phyloP scores from a whole-genome alignment of 176 grass and related monocot genomes.

The Poa annua region DNA sequence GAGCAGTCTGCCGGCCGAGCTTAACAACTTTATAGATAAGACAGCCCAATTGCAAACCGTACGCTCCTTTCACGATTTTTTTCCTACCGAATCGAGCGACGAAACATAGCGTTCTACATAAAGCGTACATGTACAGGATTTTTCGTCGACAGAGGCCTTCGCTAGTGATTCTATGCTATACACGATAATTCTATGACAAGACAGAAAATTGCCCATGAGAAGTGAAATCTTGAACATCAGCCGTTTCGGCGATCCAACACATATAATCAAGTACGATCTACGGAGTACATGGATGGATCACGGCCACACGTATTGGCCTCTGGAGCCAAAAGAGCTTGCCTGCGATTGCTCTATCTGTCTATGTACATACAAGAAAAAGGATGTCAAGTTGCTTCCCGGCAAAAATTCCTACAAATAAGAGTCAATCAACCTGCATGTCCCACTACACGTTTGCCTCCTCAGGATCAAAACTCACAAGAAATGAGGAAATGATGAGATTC shows the following conservation, averaged over 20 bases:
- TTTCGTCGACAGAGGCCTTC: too few species aligned
- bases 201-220: too few species aligned
- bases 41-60: too few species aligned
- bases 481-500: conserved; percentile 68
- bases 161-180: too few species aligned
- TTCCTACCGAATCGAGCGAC: too few species aligned
- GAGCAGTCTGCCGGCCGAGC: too few species aligned
- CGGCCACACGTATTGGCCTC: neutral
- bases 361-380: conserved; percentile 25
- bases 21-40: too few species aligned
- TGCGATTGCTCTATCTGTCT: neutral
- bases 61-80: too few species aligned
- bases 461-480: conserved; percentile 54
- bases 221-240: neutral
- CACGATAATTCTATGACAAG: too few species aligned
- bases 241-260: neutral
- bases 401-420: conserved; percentile 25
- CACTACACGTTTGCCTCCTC: neutral
- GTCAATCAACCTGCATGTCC: neutral
- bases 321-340: neutral
- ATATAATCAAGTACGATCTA: neutral
- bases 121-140: too few species aligned
- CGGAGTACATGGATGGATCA: neutral
- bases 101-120: too few species aligned
- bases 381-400: neutral